phyloP scores from a whole-genome alignment of 768 basidiomycete species.

The Coprinellus micaceus region DNA sequence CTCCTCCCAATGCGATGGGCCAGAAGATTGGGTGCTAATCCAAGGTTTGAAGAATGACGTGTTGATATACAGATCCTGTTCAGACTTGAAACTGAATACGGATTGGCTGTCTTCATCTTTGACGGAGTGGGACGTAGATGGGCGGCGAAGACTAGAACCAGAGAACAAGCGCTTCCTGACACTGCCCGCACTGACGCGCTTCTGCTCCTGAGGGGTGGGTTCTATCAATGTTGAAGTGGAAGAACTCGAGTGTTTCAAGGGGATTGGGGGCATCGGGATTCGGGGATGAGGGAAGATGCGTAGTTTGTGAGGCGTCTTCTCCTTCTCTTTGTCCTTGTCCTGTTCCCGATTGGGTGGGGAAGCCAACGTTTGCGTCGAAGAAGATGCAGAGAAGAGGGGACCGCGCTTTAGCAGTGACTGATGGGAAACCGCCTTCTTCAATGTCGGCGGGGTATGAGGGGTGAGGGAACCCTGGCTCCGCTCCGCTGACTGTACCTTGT shows the following conservation, averaged over 20 bases:
- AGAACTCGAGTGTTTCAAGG: constrained; percentile 33
- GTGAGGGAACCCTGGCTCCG: constrained; percentile 16
- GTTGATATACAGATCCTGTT: constrained; percentile 30
- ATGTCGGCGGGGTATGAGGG: constrained; percentile 25
- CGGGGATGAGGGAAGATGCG: constrained; percentile 62
- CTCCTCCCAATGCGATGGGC: constrained; percentile 50
- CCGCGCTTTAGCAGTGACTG: constrained; percentile 44
- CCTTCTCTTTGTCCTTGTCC: constrained; percentile 11
- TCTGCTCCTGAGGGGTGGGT: constrained; percentile 17
- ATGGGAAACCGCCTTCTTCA: constrained; percentile 58
- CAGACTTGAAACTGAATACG: constrained; percentile 48
- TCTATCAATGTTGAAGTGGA: constrained; percentile 21
- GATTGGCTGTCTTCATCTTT: constrained; percentile 54
- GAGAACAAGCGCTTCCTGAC: constrained; percentile 62
- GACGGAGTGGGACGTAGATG: constrained; percentile 44
- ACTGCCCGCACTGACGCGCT: constrained; percentile 29
- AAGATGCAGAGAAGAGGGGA: constrained; percentile 25
- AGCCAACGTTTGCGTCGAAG: constrained; percentile 15
- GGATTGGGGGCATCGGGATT: constrained; percentile 50
- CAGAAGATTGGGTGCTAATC: constrained; percentile 20
- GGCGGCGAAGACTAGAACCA: constrained; percentile 47
- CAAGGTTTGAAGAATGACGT: constrained; percentile 20
- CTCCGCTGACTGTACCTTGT: constrained; percentile 14
- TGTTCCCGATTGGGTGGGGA: constrained; percentile 23
- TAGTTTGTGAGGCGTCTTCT: constrained; percentile 47